phyloP scores from a whole-genome alignment of 192 early-diverging fungal species.

The Entomortierella parvispora region DNA sequence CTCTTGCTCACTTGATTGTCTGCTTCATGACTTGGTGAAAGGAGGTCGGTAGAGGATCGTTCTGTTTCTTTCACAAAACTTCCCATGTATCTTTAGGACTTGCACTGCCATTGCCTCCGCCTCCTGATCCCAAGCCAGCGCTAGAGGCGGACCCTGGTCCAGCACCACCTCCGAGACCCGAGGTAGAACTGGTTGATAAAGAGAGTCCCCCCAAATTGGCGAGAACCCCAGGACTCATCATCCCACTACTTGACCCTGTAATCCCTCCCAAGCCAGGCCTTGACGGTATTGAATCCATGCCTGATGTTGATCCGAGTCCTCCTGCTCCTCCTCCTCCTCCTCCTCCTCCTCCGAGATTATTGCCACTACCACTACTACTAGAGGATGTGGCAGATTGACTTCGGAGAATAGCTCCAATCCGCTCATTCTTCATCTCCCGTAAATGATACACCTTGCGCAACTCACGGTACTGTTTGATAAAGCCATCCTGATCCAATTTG shows the following conservation, averaged over 20 bases:
- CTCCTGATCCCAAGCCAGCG: neutral
- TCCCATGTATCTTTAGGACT: too few species aligned
- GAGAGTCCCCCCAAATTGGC: too few species aligned
- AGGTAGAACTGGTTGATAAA: too few species aligned
- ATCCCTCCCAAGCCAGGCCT: neutral
- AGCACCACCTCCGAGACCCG: too few species aligned
- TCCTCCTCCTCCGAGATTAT: neutral
- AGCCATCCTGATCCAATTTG: constrained; percentile 58
- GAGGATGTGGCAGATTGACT: constrained; percentile 2
- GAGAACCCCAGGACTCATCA: neutral
- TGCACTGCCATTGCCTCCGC: neutral
- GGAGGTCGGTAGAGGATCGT: too few species aligned
- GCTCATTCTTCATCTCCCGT: constrained; percentile 58
- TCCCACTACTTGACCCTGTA: neutral
- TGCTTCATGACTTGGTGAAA: too few species aligned
- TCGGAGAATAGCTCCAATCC: constrained; percentile 44
- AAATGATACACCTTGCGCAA: constrained; percentile 66
- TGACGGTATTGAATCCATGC: neutral
- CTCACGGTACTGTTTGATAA: constrained; percentile 61
- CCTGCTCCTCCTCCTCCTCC: constrained; percentile 6
- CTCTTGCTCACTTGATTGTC: too few species aligned
- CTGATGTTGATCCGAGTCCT: neutral
- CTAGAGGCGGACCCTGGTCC: neutral
- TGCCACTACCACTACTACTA: neutral
- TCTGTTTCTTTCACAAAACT: neutral